phyloP scores from a whole-genome alignment of 192 early-diverging fungal genomes.

The Coemansia sp. region DNA sequence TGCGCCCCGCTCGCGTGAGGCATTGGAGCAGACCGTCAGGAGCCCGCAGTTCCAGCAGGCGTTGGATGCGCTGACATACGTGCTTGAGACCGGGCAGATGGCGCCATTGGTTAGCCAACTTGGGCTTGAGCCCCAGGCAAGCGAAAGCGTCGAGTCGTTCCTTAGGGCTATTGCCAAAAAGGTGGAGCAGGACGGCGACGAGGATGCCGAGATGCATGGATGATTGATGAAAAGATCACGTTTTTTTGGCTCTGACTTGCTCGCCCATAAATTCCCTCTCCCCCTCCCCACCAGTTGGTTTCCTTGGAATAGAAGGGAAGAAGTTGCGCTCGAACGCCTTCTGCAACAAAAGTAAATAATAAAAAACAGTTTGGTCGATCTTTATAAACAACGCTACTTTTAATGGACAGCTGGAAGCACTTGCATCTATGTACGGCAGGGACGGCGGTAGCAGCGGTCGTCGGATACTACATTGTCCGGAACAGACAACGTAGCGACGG shows the following conservation, averaged over 20 bases:
- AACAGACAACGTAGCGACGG: background rate
- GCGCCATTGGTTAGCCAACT: constrained; percentile 53
- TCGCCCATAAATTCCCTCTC: background rate
- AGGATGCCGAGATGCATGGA: constrained; percentile 28
- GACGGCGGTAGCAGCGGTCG: constrained; percentile 1
- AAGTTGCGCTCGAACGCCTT: too few species aligned
- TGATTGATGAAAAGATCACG: background rate
- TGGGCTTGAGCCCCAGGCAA: constrained; percentile 41
- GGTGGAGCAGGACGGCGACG: constrained; percentile 37
- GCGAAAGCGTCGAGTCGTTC: constrained; percentile 52
- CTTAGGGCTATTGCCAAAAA: constrained; percentile 47
- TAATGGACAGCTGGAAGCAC: constrained; percentile 16
- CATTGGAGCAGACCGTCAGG: constrained; percentile 35
- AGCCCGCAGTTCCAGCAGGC: constrained; percentile 59
- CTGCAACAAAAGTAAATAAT: too few species aligned
- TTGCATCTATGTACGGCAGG: constrained; percentile 8
- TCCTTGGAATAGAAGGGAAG: too few species aligned
- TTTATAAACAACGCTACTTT: too few species aligned
- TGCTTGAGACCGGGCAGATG: constrained; percentile 54
- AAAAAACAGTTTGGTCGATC: too few species aligned
- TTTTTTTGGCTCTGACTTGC: too few species aligned
- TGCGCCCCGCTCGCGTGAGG: constrained; percentile 11
- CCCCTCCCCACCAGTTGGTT: too few species aligned
- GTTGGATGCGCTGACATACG: constrained; percentile 42
- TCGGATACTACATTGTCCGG: constrained; percentile 2